Base-by-base conservation (phyloP, 805 yeast genomes). In the Saturnispora kantuleensis region DNA sequence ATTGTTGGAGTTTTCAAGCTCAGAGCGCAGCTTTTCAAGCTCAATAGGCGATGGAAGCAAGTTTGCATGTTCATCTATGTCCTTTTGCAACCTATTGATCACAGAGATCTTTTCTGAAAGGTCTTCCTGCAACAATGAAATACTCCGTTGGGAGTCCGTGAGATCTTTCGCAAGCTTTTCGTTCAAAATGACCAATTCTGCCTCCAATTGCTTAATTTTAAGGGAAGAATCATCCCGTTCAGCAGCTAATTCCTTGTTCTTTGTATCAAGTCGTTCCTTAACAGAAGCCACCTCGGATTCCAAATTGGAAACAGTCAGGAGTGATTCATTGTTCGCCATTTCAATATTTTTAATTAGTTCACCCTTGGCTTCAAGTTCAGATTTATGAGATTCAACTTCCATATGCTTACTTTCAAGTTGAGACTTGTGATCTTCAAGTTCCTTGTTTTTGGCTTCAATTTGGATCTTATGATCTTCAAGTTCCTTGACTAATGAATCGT, bases 21-120 rank as follows among this genome's bases (percentile, higher is more conserved):
- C 38, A 4, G 30, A 36, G 10, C 13, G 16, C 33, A 44, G 9
- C 10, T n/a, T 6, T 6, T 56, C 56, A 13, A 59, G 48, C 12
- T 58, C 47, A 10, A 47, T 28, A 13, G 58, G 56, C 16, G 64
- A 47, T 41, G 59, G 50, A 15, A 53, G 53, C 15, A 57, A 48
- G 5, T 34, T 33, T 21, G 50, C 38, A n/a, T 44, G 32, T 21
- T 21, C 26, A 21, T 49, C 41, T 15, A 44, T 5, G 31, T 35
- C 35, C 11, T 31, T 36, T 10, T 45, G 39, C 3, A 36, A 7
- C 2, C 15, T 12, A 33, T 40, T 42, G 8, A 50, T 38, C 4
- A 30, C 31, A 13, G 32, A 29, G 15, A 46, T n/a, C 17, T 44
- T 44, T 29, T 47, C 44, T 15, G 18, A 26, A 15, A 58, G 48